Conservation (phyloP, 768 basidiomycete genomes). For the Mycena galericulata region DNA sequence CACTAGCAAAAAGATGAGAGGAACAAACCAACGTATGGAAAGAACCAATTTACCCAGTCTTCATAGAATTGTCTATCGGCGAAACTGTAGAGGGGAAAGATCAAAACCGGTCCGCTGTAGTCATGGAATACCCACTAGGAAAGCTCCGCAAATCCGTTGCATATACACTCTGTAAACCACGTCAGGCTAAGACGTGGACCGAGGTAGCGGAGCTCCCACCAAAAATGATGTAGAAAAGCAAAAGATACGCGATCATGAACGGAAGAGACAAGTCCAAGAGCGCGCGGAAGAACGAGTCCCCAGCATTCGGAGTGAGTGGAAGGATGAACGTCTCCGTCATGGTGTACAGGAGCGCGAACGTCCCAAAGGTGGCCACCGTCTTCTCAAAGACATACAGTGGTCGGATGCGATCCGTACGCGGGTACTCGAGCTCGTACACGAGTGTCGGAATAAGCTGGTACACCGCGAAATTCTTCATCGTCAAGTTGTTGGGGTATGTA, state of each 20-base stretch:
- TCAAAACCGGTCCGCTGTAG: slow-evolving; percentile 7
- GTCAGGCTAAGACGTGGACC: background rate
- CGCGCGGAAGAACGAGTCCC: slow-evolving; percentile 80
- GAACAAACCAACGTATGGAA: background rate
- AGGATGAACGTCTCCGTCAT: slow-evolving; percentile 95
- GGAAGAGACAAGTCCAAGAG: slow-evolving; percentile 91
- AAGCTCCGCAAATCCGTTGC: slow-evolving; percentile 94
- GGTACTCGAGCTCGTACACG: slow-evolving; percentile 97
- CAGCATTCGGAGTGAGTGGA: slow-evolving; percentile 76
- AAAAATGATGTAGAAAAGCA: slow-evolving; percentile 89
- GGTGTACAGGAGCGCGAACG: slow-evolving; percentile 93
- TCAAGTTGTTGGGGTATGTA: slow-evolving; percentile 89
- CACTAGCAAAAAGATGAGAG: slow-evolving; percentile 60
- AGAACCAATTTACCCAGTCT: slow-evolving; percentile 77
- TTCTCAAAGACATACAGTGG: slow-evolving; percentile 87
- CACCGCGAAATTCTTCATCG: slow-evolving; percentile 81
- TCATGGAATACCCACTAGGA: slow-evolving; percentile 70
- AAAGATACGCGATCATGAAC: slow-evolving; percentile 92
- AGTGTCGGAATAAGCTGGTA: slow-evolving; percentile 93
- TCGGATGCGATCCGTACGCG: slow-evolving; percentile 84
- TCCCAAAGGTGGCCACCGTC: slow-evolving; percentile 92
- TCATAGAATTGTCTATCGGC: slow-evolving; percentile 98
- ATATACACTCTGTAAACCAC: slow-evolving; percentile 82
- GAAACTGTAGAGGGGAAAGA: slow-evolving; percentile 65
- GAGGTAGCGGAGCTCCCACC: slow-evolving; percentile 54